Base-by-base conservation (phyloP, 1,139 yeast genomes). In the Saccharomycopsis hybrid region DNA sequence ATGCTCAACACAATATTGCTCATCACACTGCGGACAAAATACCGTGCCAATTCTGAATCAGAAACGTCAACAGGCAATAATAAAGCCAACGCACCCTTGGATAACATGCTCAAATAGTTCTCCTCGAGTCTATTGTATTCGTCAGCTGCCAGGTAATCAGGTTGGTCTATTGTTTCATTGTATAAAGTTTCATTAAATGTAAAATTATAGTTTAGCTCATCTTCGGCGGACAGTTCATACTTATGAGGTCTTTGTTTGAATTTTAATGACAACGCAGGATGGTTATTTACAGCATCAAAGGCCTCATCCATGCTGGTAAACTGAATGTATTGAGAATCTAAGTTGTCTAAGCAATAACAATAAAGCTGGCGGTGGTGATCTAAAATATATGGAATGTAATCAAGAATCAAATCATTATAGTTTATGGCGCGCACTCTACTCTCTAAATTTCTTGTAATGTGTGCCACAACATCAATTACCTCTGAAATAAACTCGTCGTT, bases 261-360 rank as follows among this genome's bases (percentile, higher is more conserved):
- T 61, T 60, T 33, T 48, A 62, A 3, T 65, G 48, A 67, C 62
- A 69, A 70, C 55, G 73, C 86, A 62, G 66, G 78, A 68, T 72
- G 85, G 60, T 70, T 82, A 65, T 69, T 59, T 4, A 70, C 43
- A 2, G 61, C 55, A 49, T 67, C 66, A 54, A 69, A 69, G 2
- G 68, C 67, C 3, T 59, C 60, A 36, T 63, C 66, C 13, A 65
- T 53, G 5, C 62, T 56, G 31, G 57, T 64, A 32, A 56, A 58
- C 2, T 68, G 70, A 25, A 60, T 46, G 4, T 60, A 55, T 2
- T 59, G 51, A 1, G 65, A 57, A 5, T 61, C 58, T 11, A 59
- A 43, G 29, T 66, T 59, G 11, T 49, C 52, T 27, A 54, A 46
- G 3, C 64, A 62, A 46, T 49, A 54, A 27, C 64, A 52, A 41